Percentiles rank a stretch among this genome's conserved stretches.
These are phyloP conservation scores for Oryza punctata DNA, from an alignment of 176 grass and related monocot species.

Conservation along the genomic window DNA sequence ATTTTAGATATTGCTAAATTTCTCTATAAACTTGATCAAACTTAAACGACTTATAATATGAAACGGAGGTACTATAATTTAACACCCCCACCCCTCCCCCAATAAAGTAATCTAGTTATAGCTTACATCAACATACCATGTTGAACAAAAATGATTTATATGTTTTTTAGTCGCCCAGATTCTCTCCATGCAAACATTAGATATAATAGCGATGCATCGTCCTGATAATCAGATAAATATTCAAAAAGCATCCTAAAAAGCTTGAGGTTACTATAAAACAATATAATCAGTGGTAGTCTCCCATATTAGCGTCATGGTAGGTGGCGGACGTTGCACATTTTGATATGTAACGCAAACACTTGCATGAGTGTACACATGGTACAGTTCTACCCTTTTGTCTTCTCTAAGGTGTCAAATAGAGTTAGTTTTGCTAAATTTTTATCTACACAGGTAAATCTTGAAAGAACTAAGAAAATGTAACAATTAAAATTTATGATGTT, in stretches of 20 bases:
- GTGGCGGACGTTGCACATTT: background rate
- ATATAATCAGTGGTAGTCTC: background rate
- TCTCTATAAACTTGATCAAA: no score
- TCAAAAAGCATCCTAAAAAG: background rate
- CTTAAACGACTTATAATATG: no score
- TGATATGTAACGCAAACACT: background rate
- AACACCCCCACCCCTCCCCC: no score
- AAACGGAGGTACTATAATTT: no score
- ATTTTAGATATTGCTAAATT: no score
- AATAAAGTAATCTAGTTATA: background rate
- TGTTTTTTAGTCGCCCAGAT: background rate
- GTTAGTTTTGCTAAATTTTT: background rate
- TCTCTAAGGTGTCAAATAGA: background rate
- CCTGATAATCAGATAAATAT: background rate
- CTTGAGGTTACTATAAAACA: background rate
- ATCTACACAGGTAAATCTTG: background rate
- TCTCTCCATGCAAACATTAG: no score
- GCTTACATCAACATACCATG: background rate
- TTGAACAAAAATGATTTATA: background rate
- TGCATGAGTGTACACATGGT: background rate
- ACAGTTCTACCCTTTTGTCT: background rate
- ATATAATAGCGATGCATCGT: background rate
- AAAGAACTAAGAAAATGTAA: background rate
- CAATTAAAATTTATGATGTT: background rate
- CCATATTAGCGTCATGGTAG: background rate